A percentile compares a stretch with the other conserved stretches of the same genome.
These are phyloP conservation scores for Caulochytrium protostelioides DNA, from an alignment of 371 early-diverging fungal species.

Conservation along the genomic window DNA sequence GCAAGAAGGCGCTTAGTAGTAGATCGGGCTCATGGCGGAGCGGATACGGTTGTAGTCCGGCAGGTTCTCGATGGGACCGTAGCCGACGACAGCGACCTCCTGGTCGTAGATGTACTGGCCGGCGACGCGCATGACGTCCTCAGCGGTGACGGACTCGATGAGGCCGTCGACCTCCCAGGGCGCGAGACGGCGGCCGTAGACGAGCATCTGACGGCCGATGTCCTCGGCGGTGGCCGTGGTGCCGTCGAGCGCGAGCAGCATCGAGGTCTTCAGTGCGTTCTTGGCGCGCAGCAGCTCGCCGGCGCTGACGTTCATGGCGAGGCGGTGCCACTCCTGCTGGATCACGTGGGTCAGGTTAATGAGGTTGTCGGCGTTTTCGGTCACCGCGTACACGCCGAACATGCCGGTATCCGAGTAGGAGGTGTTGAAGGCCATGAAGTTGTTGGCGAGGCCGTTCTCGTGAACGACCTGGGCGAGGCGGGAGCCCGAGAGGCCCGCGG, in stretches of 20 bases:
- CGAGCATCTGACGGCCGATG: slow-evolving; percentile 86
- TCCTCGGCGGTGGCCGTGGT: slow-evolving; percentile 87
- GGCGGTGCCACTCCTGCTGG: slow-evolving; percentile 76
- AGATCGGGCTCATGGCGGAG: slow-evolving; percentile 22
- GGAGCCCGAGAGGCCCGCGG: slow-evolving; percentile 59
- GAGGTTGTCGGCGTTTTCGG: slow-evolving; percentile 50
- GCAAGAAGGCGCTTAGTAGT: slow-evolving; percentile 9
- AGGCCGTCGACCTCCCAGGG: slow-evolving; percentile 59
- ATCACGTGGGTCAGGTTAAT: slow-evolving; percentile 69
- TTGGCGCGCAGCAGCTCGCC: slow-evolving; percentile 90
- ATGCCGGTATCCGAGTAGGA: slow-evolving; percentile 94
- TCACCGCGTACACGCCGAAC: slow-evolving; percentile 81
- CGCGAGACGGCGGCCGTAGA: slow-evolving; percentile 64
- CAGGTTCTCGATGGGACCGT: slow-evolving; percentile 65
- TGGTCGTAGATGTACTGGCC: slow-evolving; percentile 67
- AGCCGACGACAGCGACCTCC: slow-evolving; percentile 74
- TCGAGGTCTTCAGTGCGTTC: slow-evolving; percentile 86
- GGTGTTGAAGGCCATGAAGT: slow-evolving; percentile 94
- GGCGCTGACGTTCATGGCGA: slow-evolving; percentile 63
- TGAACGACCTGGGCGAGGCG: slow-evolving; percentile 58
- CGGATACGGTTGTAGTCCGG: slow-evolving; percentile 73
- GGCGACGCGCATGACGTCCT: slow-evolving; percentile 71
- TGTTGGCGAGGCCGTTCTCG: slow-evolving; percentile 74
- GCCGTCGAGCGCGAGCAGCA: slow-evolving; percentile 74
- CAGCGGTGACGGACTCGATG: slow-evolving; percentile 57